Base-by-base conservation (phyloP, 306 rosid genomes). In the Hippophae gyantsensis region DNA sequence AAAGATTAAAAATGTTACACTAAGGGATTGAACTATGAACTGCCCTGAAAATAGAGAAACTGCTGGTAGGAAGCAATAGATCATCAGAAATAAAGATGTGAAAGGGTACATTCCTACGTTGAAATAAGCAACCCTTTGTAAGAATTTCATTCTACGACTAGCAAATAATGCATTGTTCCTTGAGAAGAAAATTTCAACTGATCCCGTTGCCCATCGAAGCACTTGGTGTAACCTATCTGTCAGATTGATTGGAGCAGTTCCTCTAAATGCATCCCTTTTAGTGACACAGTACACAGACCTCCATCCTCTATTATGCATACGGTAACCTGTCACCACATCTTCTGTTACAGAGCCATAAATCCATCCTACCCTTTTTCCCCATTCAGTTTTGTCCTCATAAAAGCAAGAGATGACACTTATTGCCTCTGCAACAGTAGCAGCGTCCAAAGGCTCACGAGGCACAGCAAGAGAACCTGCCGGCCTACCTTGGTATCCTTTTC, bases 241-340 rank as follows among this genome's bases (percentile, higher is more conserved):
- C 18, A 88, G 74, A 66, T 88, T 88, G 79, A 85, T 88, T 7
- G 94, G 96, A 11, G 94, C 94, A 1, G 90, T 78, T 56, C 94
- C 96, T 54, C 96, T 71, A 67, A 88, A 88, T 12, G 94, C 94
- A 63, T 88, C 96, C 48, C 83, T 67, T 61, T 88, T 85, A 14
- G 96, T 88, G 25, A 88, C 96, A 58, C 90, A 85, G 41, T 88
- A 88, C 32, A 88, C 66, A 6, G 94, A 88, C 64, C 94, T 82
- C 96, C 96, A 88, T 9, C 96, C 96, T 77, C 96, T 73, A 40
- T 88, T 88, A 74, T 88, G 96, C 96, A 88, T 88, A 64, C 94
- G 67, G 61, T 84, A 88, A 44, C 96, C 94, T 5, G 96, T 88
- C 12, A 88, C 96, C 62, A 88, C 94, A 58, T 88, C 96, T 74